Evolutionary conservation across 306 rosid genomes (phyloP).

Genomic region (Vigna radiata): DNA sequence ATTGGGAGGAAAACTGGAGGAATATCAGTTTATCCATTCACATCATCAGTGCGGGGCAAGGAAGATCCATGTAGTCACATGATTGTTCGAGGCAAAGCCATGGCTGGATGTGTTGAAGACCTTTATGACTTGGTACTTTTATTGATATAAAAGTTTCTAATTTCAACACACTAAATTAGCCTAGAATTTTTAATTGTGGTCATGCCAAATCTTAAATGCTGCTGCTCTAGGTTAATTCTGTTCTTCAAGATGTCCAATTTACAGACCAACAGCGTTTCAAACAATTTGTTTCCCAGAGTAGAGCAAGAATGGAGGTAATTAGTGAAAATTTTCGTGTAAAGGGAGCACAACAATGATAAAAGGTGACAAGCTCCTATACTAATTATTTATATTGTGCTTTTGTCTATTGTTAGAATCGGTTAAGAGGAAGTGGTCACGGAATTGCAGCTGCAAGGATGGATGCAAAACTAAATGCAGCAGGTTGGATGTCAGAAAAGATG

Average conservation of each 20-base stretch:
- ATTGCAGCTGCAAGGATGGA: conserved; percentile 98
- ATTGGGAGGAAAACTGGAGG: conserved; percentile 99
- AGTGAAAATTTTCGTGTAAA: conserved; percentile 13
- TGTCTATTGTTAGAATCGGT: conserved; percentile 71
- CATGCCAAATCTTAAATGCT: conserved; percentile 43
- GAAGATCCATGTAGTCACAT: conserved; percentile 83
- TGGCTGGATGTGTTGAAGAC: conserved; percentile 89
- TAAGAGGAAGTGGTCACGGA: conserved; percentile 98
- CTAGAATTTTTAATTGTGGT: conserved; percentile 1
- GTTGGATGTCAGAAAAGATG: conserved; percentile 97
- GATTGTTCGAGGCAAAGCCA: conserved; percentile 95
- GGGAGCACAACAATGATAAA: conserved; percentile 26
- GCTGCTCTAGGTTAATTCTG: conserved; percentile 68
- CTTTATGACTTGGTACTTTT: conserved; percentile 79
- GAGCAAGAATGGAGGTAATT: conserved; percentile 95
- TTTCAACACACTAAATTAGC: conserved; percentile 15
- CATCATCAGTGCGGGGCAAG: conserved; percentile 84
- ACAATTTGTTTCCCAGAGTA: conserved; percentile 96
- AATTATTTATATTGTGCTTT: conserved; percentile 25
- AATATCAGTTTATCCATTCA: conserved; percentile 93
- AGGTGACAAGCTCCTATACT: conserved; percentile 22
- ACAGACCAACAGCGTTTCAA: conserved; percentile 96
- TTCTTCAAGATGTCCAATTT: conserved; percentile 95
- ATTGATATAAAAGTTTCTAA: conserved; percentile 20
- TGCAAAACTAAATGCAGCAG: conserved; percentile 88